A percentile compares a stretch with the other conserved stretches of the same genome.
phyloP scores from a whole-genome alignment of 805 yeast species.

The Wickerhamiella shivajii region DNA sequence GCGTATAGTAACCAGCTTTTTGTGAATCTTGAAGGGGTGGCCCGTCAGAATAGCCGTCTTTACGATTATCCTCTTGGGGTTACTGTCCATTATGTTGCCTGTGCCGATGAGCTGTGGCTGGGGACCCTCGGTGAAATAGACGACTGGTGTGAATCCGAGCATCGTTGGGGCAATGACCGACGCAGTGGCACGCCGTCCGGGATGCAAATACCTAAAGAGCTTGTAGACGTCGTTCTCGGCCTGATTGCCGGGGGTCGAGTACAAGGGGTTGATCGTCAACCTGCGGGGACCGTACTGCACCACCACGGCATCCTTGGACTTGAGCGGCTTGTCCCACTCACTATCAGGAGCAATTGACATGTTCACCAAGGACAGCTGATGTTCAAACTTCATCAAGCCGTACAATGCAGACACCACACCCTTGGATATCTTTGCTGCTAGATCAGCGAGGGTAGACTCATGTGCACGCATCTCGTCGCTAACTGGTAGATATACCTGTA shows the following conservation, averaged over 20 bases:
- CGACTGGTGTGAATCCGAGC: constrained; percentile 45
- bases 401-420: constrained; percentile 32
- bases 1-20: constrained; percentile 76
- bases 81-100: constrained; percentile 79
- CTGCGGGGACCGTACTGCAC: constrained; percentile 93
- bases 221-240: constrained; percentile 78
- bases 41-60: constrained; percentile 87
- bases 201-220: constrained; percentile 69
- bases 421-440: background rate
- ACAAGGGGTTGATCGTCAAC: constrained; percentile 65
- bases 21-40: constrained; percentile 89
- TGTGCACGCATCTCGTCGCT: constrained; percentile 6
- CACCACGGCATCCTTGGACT: constrained; percentile 63
- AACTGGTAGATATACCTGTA: constrained; percentile 35
- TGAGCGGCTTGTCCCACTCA: constrained; percentile 71
- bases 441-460: background rate
- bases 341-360: constrained; percentile 79
- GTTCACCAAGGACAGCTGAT: constrained; percentile 69
- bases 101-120: constrained; percentile 54
- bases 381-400: constrained; percentile 73
- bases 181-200: constrained; percentile 60
- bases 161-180: constrained; percentile 79
- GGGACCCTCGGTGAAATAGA: constrained; percentile 21
- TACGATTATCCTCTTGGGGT: constrained; percentile 69
- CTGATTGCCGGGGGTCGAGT: constrained; percentile 56